phyloP scores from a whole-genome alignment of 148 eudicot genomes.

The Camellia granthamiana region DNA sequence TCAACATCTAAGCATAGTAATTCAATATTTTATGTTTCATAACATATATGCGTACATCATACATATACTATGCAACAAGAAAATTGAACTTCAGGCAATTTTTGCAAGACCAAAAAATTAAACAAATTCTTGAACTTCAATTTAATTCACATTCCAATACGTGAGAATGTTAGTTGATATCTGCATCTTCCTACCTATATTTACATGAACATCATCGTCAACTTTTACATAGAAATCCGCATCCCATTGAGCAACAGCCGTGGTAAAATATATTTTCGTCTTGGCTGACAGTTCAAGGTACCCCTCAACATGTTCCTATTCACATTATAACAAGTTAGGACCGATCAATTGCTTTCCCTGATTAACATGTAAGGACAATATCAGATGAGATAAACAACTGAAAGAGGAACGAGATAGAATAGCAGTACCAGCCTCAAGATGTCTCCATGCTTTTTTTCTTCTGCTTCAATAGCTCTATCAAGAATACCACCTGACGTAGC shows the following conservation, averaged over 20 bases:
- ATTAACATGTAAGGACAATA: constrained; percentile 3
- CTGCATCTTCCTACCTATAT: constrained; percentile 53
- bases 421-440: constrained; percentile 68
- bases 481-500: constrained; percentile 84
- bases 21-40: not conserved
- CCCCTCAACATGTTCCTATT: constrained; percentile 81
- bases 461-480: constrained; percentile 85
- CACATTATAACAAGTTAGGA: constrained; percentile 12
- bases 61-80: not conserved
- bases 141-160: not conserved
- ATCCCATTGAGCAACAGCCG: constrained; percentile 80
- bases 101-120: not conserved
- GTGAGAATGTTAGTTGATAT: not conserved
- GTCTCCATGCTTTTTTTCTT: constrained; percentile 83
- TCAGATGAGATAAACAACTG: not conserved
- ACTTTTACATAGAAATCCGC: constrained; percentile 87
- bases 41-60: not conserved
- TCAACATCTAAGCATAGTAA: not conserved
- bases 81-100: not conserved
- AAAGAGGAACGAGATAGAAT: constrained; percentile 11
- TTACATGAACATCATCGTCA: constrained; percentile 88
- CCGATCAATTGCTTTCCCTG: constrained; percentile 11
- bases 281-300: constrained; percentile 84
- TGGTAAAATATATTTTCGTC: constrained; percentile 73
- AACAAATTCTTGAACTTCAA: not conserved